phyloP scores from a whole-genome alignment of 257 asterid genomes.

The Solanum virginianum region DNA sequence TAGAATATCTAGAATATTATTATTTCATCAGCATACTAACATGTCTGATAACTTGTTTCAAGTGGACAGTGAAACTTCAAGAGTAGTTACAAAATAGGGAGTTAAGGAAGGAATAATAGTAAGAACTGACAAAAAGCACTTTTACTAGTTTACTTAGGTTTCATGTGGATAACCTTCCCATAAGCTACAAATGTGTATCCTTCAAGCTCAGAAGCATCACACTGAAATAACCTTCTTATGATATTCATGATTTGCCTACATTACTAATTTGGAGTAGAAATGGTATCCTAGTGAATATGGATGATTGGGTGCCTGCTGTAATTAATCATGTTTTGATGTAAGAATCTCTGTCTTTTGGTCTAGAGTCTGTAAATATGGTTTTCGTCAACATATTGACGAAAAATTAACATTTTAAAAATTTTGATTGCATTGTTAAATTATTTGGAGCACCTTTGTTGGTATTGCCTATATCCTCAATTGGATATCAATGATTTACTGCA shows the following conservation, averaged over 20 bases:
- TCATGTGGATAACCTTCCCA: background rate
- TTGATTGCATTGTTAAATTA: background rate
- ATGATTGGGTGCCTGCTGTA: background rate
- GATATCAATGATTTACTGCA: background rate
- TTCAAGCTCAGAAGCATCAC: background rate
- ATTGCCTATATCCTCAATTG: background rate
- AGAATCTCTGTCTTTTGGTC: background rate
- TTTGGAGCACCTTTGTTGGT: background rate
- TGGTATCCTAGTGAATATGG: background rate
- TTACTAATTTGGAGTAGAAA: background rate
- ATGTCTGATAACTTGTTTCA: background rate
- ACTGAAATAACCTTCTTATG: background rate
- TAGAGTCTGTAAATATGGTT: background rate
- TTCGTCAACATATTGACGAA: background rate
- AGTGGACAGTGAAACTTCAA: background rate
- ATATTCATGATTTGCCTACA: background rate
- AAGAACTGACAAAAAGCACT: background rate
- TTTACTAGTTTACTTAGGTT: background rate
- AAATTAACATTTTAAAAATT: background rate
- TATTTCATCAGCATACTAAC: background rate
- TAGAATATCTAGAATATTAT: background rate
- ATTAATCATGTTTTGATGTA: background rate
- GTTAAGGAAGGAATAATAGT: background rate
- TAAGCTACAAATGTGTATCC: background rate
- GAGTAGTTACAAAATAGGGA: background rate